A percentile compares a stretch with the other conserved stretches of the same genome.
Evolutionary conservation across 371 early-diverging fungal species (phyloP).

Genomic region (Circinella minor): DNA sequence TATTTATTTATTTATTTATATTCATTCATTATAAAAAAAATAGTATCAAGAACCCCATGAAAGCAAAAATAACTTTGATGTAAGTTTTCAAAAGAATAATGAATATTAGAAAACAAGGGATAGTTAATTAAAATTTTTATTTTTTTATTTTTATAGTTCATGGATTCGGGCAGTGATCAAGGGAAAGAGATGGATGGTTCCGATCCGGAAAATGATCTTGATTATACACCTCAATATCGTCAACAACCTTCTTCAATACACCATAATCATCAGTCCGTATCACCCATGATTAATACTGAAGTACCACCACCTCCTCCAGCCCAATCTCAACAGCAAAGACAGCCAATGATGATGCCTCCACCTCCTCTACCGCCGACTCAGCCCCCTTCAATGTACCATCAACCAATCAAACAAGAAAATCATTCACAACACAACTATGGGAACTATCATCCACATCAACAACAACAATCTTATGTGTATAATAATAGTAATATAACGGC

Average conservation of each 20-base stretch:
- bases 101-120: neutral
- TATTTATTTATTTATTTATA: neutral
- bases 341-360: conserved; percentile 8
- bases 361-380: conserved; percentile 11
- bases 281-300: conserved; percentile 3
- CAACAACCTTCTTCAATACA: conserved; percentile 11
- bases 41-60: conserved; percentile 73
- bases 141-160: conserved; percentile 3
- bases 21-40: neutral
- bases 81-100: conserved; percentile 28
- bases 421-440: neutral
- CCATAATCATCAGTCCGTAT: conserved; percentile 15
- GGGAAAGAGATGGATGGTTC: conserved; percentile 17
- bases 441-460: conserved; percentile 11
- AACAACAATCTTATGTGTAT: conserved; percentile 7
- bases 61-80: conserved; percentile 66
- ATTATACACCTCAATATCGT: conserved; percentile 16
- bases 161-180: conserved; percentile 15
- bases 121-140: neutral
- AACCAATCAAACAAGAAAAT: neutral
- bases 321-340: neutral
- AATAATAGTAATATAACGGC: neutral
- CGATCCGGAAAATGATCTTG: conserved; percentile 18
- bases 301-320: neutral
- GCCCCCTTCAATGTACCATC: conserved; percentile 9